A percentile compares a stretch with the other conserved stretches of the same genome.
Conservation (phyloP, 2,329 filamentous ascomycete species). For the Macrophomina tecta region DNA sequence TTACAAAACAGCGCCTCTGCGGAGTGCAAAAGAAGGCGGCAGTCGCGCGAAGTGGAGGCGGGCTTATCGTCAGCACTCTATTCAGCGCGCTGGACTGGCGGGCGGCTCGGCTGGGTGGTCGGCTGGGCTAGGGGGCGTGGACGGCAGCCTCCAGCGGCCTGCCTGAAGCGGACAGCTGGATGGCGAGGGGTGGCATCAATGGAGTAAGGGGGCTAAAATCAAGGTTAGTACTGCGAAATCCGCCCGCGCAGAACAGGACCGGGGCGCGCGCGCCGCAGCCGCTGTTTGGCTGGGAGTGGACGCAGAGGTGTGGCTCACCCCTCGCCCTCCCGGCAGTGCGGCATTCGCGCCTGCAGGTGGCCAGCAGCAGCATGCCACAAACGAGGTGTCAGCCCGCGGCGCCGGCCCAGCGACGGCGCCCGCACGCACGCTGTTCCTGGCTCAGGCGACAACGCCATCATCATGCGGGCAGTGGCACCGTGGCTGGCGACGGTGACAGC, state of each 20-base stretch:
- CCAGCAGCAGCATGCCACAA: constrained; percentile 9
- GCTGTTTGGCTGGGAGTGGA: not conserved
- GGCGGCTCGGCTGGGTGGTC: not conserved
- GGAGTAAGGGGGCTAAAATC: constrained; percentile 24
- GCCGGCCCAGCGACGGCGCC: constrained; percentile 3
- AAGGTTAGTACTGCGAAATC: constrained; percentile 15
- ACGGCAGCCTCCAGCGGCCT: constrained; percentile 4
- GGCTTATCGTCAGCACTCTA: constrained; percentile 19
- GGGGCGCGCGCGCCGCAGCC: not conserved
- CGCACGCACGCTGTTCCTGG: constrained; percentile 1
- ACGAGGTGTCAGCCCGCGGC: constrained; percentile 24
- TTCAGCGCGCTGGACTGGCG: not conserved
- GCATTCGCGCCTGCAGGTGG: constrained; percentile 10
- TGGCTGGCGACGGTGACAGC: not conserved
- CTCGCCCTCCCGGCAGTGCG: not conserved
- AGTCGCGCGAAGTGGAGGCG: not conserved
- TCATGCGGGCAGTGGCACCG: not conserved
- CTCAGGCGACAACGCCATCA: not conserved
- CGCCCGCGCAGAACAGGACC: constrained; percentile 3
- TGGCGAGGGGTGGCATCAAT: not conserved
- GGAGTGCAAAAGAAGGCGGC: not conserved
- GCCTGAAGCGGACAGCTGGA: not conserved
- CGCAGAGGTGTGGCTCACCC: constrained; percentile 1
- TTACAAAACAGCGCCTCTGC: constrained; percentile 5
- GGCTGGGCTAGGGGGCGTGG: not conserved